phyloP scores from a whole-genome alignment of 805 yeast genomes.

The Tetrapisispora arboricola region DNA sequence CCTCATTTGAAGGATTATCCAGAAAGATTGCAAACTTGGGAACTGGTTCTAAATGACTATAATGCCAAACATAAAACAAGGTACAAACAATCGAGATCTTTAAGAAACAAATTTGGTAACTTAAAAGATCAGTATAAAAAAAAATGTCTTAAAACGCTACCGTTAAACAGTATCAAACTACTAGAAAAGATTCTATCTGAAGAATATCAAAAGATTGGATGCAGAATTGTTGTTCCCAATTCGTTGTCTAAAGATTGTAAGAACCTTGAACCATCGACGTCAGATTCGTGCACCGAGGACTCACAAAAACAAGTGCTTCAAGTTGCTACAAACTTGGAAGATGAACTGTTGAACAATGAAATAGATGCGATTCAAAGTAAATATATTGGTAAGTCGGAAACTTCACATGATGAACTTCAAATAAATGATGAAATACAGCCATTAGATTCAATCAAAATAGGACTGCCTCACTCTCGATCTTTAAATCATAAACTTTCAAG shows the following conservation, averaged over 20 bases:
- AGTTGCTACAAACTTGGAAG: too few relatives aligned
- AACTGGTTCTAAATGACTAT: conserved; percentile 16
- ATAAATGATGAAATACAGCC: conserved; percentile 8
- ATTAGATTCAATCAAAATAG: conserved; percentile 13
- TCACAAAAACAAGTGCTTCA: too few relatives aligned
- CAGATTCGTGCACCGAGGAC: too few relatives aligned
- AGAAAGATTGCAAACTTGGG: conserved; percentile 21
- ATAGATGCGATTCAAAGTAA: too few relatives aligned
- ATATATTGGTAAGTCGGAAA: too few relatives aligned
- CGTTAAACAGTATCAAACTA: conserved; percentile 8
- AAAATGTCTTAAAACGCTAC: conserved; percentile 4
- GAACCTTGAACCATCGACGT: too few relatives aligned
- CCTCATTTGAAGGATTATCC: conserved; percentile 24
- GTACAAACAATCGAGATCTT: conserved; percentile 24
- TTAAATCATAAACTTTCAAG: not conserved
- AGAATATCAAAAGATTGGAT: not conserved
- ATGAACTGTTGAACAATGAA: too few relatives aligned
- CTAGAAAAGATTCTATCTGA: conserved; percentile 4
- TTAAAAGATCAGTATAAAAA: conserved; percentile 10
- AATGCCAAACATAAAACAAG: conserved; percentile 15
- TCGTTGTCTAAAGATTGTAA: too few relatives aligned
- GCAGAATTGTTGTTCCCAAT: not conserved
- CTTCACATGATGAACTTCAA: not conserved
- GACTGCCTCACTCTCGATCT: conserved; percentile 4
- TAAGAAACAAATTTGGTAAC: conserved; percentile 22